These are phyloP conservation scores for Acanthamoeba divionensis DNA, from an alignment of 208 protist genomes.

Conservation along the genomic window DNA sequence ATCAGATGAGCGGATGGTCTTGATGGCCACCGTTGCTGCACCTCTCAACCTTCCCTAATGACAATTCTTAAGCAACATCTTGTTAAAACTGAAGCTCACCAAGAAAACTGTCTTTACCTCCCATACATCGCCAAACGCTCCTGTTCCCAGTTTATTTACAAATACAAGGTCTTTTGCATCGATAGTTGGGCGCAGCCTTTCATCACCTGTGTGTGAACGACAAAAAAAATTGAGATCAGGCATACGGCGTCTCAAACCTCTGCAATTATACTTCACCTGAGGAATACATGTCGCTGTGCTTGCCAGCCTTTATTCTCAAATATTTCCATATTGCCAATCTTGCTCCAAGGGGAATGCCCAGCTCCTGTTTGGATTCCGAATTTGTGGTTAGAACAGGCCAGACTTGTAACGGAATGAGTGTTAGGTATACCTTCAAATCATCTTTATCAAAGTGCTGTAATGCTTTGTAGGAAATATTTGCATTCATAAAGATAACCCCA, in stretches of 20 bases:
- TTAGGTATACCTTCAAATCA: too few relatives aligned
- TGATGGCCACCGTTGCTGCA: slow-evolving; percentile 42
- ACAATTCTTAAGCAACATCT: too few relatives aligned
- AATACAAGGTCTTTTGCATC: slow-evolving; percentile 11
- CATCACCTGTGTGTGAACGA: too few relatives aligned
- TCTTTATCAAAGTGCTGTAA: not conserved
- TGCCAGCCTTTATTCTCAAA: too few relatives aligned
- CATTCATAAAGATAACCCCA: not conserved
- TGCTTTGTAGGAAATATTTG: not conserved
- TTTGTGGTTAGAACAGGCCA: too few relatives aligned
- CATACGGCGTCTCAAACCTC: too few relatives aligned
- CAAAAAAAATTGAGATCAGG: too few relatives aligned
- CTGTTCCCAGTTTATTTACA: slow-evolving; percentile 1
- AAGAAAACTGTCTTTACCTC: not conserved
- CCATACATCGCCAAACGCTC: slow-evolving; percentile 41
- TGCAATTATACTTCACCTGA: too few relatives aligned
- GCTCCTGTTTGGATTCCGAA: too few relatives aligned
- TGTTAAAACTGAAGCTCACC: not conserved
- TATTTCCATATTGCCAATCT: slow-evolving; percentile 16
- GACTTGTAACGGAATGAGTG: too few relatives aligned
- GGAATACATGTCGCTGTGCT: too few relatives aligned
- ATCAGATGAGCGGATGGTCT: not conserved
- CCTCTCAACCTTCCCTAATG: not conserved
- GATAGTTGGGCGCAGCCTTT: too few relatives aligned
- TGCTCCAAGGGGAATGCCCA: not conserved